Evolutionary conservation across 1,284 basidiomycete species (phyloP).

Genomic region (Peniophora sp.): DNA sequence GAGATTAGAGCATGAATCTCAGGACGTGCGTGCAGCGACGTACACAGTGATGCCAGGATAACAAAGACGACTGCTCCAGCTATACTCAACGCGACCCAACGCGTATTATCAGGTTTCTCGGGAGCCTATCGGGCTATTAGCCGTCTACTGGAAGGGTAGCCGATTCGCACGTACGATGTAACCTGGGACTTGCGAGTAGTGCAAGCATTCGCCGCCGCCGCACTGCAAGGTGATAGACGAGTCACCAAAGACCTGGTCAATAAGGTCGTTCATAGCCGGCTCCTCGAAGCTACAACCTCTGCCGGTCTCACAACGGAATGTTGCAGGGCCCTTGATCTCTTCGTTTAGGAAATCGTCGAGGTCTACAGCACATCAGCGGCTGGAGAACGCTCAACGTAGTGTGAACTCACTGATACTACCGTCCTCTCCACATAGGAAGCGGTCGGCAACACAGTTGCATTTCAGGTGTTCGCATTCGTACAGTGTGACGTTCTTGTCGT

Average conservation of each 20-base stretch:
- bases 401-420: conserved; percentile 79
- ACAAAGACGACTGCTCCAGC: conserved; percentile 69
- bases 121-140: conserved; percentile 44
- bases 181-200: conserved; percentile 90
- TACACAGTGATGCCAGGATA: conserved; percentile 47
- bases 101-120: conserved; percentile 70
- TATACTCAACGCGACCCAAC: conserved; percentile 79
- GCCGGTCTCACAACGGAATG: conserved; percentile 76
- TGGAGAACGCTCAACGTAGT: neutral
- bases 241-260: conserved; percentile 92
- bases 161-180: conserved; percentile 55
- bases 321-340: conserved; percentile 86
- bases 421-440: conserved; percentile 93
- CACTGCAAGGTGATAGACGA: conserved; percentile 83
- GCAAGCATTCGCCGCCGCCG: conserved; percentile 87
- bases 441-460: conserved; percentile 86
- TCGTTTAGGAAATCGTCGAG: conserved; percentile 90
- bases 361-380: conserved; percentile 41
- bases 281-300: conserved; percentile 85
- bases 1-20: neutral
- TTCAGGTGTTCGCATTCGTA: conserved; percentile 80
- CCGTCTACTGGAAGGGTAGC: neutral
- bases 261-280: conserved; percentile 92
- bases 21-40: conserved; percentile 5
- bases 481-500: conserved; percentile 64